A percentile compares a stretch with the other conserved stretches of the same genome.
Evolutionary conservation across 2,329 filamentous ascomycete genomes (phyloP).

Genomic region (Magnaporthiopsis poae): DNA sequence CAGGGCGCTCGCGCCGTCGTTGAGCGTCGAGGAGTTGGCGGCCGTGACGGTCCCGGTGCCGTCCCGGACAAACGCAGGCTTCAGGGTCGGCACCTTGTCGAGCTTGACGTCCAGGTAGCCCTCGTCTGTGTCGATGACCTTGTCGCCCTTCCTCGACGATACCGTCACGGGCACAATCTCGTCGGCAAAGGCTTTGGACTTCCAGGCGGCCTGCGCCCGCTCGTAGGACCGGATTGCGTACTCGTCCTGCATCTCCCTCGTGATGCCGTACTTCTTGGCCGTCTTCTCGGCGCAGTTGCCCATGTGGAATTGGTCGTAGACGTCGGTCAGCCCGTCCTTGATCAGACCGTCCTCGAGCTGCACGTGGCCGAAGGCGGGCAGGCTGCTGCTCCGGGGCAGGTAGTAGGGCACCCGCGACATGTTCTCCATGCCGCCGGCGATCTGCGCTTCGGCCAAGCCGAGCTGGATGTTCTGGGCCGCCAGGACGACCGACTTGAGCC

Average conservation of each 20-base stretch:
- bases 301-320: constrained; percentile 97
- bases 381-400: constrained; percentile 66
- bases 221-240: constrained; percentile 86
- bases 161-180: constrained; percentile 85
- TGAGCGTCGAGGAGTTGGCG: constrained; percentile 86
- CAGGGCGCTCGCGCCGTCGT: constrained; percentile 85
- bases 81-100: constrained; percentile 76
- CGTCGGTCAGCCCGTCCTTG: constrained; percentile 90
- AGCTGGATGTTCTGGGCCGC: constrained; percentile 93
- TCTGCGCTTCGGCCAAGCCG: constrained; percentile 74
- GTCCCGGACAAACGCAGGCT: constrained; percentile 81
- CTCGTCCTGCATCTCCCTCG: constrained; percentile 77
- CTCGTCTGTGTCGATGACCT: constrained; percentile 71
- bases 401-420: constrained; percentile 95
- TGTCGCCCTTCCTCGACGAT: constrained; percentile 73
- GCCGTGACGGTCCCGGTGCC: constrained; percentile 86
- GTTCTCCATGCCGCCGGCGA: constrained; percentile 96
- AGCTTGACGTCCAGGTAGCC: constrained; percentile 78
- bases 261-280: constrained; percentile 74
- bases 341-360: constrained; percentile 85
- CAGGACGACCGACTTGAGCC: constrained; percentile 80
- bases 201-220: constrained; percentile 84
- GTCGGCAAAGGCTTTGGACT: constrained; percentile 69
- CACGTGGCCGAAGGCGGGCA: constrained; percentile 78
- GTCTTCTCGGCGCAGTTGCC: constrained; percentile 93